phyloP scores from a whole-genome alignment of 805 yeast species.

The Ascoidea rubescens region DNA sequence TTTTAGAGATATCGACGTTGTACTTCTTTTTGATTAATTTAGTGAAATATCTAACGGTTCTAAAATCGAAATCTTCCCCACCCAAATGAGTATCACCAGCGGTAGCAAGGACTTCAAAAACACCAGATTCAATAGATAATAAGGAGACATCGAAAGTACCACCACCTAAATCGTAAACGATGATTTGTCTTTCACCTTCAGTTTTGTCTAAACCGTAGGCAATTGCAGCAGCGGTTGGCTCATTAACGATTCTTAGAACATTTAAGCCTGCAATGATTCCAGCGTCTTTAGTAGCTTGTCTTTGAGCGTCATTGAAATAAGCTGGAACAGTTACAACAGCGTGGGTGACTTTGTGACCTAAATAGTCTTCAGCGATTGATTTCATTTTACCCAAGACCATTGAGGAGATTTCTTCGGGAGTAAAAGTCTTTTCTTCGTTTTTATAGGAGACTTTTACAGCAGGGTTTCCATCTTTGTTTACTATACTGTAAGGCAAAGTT shows the following conservation, averaged over 20 bases:
- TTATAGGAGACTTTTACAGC: conserved; percentile 59
- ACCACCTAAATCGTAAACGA: conserved; percentile 93
- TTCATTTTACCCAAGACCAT: conserved; percentile 90
- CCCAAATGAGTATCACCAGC: conserved; percentile 96
- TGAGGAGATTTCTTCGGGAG: conserved; percentile 89
- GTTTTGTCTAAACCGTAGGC: conserved; percentile 84
- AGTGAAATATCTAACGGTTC: conserved; percentile 76
- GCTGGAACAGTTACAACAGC: conserved; percentile 93
- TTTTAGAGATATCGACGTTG: conserved; percentile 66
- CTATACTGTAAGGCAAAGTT: conserved; percentile 65
- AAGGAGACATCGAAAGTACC: conserved; percentile 93
- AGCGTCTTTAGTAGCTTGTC: conserved; percentile 90
- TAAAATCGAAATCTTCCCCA: conserved; percentile 92
- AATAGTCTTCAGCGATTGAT: conserved; percentile 80
- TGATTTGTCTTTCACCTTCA: conserved; percentile 75
- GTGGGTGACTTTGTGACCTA: conserved; percentile 73
- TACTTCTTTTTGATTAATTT: conserved; percentile 88
- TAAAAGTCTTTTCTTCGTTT: conserved; percentile 64
- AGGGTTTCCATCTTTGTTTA: conserved; percentile 69
- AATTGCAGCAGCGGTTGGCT: conserved; percentile 96
- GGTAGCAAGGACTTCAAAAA: conserved; percentile 84
- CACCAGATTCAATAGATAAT: conserved; percentile 80
- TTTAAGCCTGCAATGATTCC: conserved; percentile 86
- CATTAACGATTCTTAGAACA: conserved; percentile 80
- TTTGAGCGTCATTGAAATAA: conserved; percentile 85